These are phyloP conservation scores for Penicillium parvum DNA, from an alignment of 495 filamentous ascomycete species.

Conservation along the genomic window DNA sequence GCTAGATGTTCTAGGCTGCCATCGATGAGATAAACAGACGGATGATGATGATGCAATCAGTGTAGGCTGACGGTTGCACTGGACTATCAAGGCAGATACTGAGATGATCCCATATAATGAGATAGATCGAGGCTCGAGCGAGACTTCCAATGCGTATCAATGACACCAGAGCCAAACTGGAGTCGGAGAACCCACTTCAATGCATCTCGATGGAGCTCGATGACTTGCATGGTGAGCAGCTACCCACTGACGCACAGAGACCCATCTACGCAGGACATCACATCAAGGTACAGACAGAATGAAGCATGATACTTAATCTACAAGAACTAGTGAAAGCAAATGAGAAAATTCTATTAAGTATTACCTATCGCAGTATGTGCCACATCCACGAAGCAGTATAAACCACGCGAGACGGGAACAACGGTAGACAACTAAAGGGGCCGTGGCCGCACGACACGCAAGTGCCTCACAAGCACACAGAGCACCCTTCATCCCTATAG, in stretches of 20 bases:
- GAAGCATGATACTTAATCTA: too few species aligned
- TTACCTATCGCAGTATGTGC: slow-evolving; percentile 30
- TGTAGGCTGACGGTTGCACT: too few species aligned
- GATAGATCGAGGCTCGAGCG: too few species aligned
- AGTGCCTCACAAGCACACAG: slow-evolving; percentile 6
- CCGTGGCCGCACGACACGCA: slow-evolving; percentile 12
- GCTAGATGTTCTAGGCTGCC: too few species aligned
- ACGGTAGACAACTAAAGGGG: slow-evolving; percentile 23
- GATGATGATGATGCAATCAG: too few species aligned
- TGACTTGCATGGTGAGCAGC: slow-evolving; percentile 11
- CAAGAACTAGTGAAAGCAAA: slow-evolving; percentile 8
- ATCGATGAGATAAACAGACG: too few species aligned
- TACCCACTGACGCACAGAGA: neutral
- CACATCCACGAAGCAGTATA: slow-evolving; percentile 17
- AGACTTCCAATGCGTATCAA: too few species aligned
- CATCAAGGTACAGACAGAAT: neutral
- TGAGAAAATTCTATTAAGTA: slow-evolving; percentile 34
- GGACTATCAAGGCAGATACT: too few species aligned
- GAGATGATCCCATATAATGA: too few species aligned
- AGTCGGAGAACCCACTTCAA: slow-evolving; percentile 3
- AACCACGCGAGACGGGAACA: slow-evolving; percentile 17
- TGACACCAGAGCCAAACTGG: too few species aligned
- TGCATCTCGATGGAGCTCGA: slow-evolving; percentile 6
- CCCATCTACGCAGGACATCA: neutral
- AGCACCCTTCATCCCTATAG: slow-evolving; percentile 33